Base-by-base conservation (phyloP, 2,329 filamentous ascomycete genomes). In the Aspergillus sp. region DNA sequence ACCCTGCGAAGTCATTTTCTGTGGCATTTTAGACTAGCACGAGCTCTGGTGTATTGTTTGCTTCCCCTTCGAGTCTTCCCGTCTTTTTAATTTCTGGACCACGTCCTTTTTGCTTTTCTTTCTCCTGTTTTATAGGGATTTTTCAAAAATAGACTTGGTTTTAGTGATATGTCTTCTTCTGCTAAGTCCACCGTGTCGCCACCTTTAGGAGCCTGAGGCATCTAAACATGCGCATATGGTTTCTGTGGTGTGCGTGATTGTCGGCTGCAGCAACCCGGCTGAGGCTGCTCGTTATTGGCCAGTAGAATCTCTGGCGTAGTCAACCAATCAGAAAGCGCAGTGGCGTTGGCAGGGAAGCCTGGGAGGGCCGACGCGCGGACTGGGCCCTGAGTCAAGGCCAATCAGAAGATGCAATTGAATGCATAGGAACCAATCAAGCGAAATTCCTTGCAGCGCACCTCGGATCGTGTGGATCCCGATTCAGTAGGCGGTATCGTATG, bases 11-110 rank as follows among this genome's bases (percentile, higher is more conserved):
- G 5, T 12, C 10, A 4, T 22, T 22, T 52, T 27, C 10, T 57
- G 49, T 53, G 49, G 48, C 50, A 54, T 50, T 54, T 54, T 56
- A 38, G 51, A 51, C 49, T 54, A 47, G 55, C 52, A 52, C 49
- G 52, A 53, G 48, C 50, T 49, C 48, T 48, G 56, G 57, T 55
- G 52, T 49, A 43, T 52, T 53, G 30, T 33, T 25, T 25, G 37
- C 43, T 43, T 47, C 46, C 32, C 23, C 25, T 46, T 46, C 48
- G 35, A 32, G 20, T 46, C 41, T 42, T 46, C 39, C 32, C 46
- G 9, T 42, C 15, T 32, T 41, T 9, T 45, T 39, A 45, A 47
- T 52, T 41, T 48, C 41, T 51, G 44, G 37, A 7, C n/a, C 22
- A 20, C 13, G 41, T 44, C 27, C 15, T 44, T 19, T 44, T 44